Conservation (phyloP, 805 yeast genomes). For the Priceomyces fermenticarens region DNA sequence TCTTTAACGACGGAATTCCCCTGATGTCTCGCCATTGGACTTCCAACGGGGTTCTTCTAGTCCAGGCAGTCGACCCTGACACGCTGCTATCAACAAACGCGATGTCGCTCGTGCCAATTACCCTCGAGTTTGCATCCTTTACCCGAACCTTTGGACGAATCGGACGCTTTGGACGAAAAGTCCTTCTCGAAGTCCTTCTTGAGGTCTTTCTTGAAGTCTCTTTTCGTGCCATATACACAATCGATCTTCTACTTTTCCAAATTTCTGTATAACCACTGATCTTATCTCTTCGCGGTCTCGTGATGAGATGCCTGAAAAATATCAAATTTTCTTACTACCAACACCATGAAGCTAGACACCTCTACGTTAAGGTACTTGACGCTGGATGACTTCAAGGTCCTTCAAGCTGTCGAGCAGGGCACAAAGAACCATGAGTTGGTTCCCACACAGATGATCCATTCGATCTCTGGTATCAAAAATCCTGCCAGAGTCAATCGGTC, state of each 20-base stretch:
- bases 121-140: background rate
- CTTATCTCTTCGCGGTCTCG: constrained; percentile 1
- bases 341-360: constrained; percentile 83
- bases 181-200: background rate
- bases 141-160: background rate
- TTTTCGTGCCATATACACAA: background rate
- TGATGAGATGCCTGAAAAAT: constrained; percentile 2
- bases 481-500: constrained; percentile 74
- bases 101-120: constrained; percentile 6
- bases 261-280: too few relatives aligned
- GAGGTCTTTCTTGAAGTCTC: background rate
- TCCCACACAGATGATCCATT: constrained; percentile 81
- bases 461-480: constrained; percentile 73
- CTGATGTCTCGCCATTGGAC: background rate
- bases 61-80: constrained; percentile 15
- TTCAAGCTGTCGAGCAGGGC: constrained; percentile 87
- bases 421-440: constrained; percentile 92
- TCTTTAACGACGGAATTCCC: constrained; percentile 15
- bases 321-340: background rate
- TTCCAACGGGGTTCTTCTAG: constrained; percentile 8
- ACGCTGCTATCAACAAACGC: constrained; percentile 5
- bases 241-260: too few relatives aligned
- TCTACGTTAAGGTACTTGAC: constrained; percentile 91
- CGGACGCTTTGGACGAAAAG: background rate
- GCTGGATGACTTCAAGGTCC: constrained; percentile 84